Conservation (phyloP, 2,329 filamentous ascomycete species). For the Dryadomyces sulphureus region DNA sequence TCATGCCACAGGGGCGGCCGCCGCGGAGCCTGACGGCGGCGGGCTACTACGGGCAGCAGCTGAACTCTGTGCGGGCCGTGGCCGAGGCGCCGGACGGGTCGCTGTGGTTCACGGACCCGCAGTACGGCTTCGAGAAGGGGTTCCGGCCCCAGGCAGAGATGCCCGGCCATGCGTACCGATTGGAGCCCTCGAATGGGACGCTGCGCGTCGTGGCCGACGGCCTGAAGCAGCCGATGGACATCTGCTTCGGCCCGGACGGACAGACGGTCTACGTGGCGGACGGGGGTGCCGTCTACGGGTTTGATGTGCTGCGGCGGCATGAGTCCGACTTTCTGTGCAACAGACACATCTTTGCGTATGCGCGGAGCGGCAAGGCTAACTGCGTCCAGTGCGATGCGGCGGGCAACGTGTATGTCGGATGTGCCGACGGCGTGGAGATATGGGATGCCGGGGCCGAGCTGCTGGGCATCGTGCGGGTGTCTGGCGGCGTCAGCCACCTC, state of each 20-base stretch:
- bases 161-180: constrained; percentile 33
- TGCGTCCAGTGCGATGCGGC: constrained; percentile 24
- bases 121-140: constrained; percentile 26
- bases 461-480: constrained; percentile 23
- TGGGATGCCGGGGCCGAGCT: constrained; percentile 28
- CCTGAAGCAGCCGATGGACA: constrained; percentile 26
- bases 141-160: constrained; percentile 28
- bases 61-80: constrained; percentile 32
- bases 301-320: constrained; percentile 24
- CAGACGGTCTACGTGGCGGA: constrained; percentile 28
- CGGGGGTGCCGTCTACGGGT: constrained; percentile 29
- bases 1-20: constrained; percentile 18
- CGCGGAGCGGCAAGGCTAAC: constrained; percentile 27
- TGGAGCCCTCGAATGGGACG: constrained; percentile 23
- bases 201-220: constrained; percentile 32
- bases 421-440: constrained; percentile 33
- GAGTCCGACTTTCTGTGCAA: constrained; percentile 28
- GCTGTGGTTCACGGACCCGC: constrained; percentile 35
- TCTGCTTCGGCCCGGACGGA: constrained; percentile 23
- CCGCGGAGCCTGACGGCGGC: constrained; percentile 23
- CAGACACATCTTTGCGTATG: constrained; percentile 35
- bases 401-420: constrained; percentile 32
- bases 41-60: constrained; percentile 27
- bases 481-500: constrained; percentile 27
- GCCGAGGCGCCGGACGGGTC: constrained; percentile 21